Conservation (phyloP, 2,329 filamentous ascomycete genomes). For the Claviceps capensis region DNA sequence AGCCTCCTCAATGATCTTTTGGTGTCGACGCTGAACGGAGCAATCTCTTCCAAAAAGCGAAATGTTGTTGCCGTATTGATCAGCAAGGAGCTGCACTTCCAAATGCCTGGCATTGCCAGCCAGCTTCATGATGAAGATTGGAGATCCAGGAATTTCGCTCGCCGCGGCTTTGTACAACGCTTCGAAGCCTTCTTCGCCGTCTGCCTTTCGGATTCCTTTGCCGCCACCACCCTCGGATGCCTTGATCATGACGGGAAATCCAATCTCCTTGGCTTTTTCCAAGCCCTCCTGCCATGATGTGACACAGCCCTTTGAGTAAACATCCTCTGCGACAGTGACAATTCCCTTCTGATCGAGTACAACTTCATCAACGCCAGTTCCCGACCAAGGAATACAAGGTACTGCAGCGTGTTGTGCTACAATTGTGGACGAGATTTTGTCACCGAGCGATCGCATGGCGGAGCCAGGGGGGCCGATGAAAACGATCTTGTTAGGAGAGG, state of each 20-base stretch:
- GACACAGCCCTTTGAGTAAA: conserved; percentile 87
- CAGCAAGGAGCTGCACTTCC: conserved; percentile 92
- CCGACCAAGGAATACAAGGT: conserved; percentile 98
- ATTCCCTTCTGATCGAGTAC: conserved; percentile 68
- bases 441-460: conserved; percentile 95
- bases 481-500: conserved; percentile 95
- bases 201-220: conserved; percentile 96
- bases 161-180: conserved; percentile 88
- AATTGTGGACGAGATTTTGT: conserved; percentile 99
- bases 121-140: conserved; percentile 99
- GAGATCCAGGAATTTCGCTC: conserved; percentile 93
- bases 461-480: conserved; percentile 97
- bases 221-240: conserved; percentile 98
- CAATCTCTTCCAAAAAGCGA: conserved; percentile 97
- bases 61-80: conserved; percentile 99
- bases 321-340: conserved; percentile 74
- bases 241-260: conserved; percentile 99
- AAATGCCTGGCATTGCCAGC: conserved; percentile 92
- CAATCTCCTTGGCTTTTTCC: conserved; percentile 73
- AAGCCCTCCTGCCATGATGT: conserved; percentile 83
- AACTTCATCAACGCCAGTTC: conserved; percentile 77
- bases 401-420: conserved; percentile 94
- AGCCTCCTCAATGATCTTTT: conserved; percentile 99
- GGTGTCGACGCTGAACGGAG: conserved; percentile 93
- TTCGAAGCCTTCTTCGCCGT: conserved; percentile 71